Conservation (phyloP, 176 grass and related monocot species). For the Oryza officinalis region DNA sequence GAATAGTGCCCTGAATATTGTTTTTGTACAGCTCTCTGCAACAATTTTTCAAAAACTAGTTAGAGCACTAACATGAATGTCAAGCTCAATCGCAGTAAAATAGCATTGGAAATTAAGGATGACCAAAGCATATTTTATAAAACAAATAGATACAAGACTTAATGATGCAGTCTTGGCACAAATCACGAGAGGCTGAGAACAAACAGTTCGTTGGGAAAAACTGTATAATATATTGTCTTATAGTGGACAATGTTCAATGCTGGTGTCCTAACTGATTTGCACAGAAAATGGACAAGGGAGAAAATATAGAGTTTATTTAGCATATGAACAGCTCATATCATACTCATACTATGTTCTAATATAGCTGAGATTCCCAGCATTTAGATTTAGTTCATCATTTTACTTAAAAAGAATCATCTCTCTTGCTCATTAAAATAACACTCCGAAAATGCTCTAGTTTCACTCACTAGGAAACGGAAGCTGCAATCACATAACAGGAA, state of each 20-base stretch:
- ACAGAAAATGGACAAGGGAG: neutral
- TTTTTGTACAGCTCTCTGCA: slow-evolving; percentile 85
- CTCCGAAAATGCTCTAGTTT: neutral
- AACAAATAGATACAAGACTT: neutral
- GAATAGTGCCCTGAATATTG: slow-evolving; percentile 70
- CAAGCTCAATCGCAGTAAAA: neutral
- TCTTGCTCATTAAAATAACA: neutral
- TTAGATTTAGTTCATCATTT: neutral
- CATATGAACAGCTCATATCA: neutral
- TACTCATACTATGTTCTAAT: neutral
- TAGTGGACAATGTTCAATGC: neutral
- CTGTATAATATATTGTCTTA: neutral
- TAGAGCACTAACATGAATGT: slow-evolving; percentile 1
- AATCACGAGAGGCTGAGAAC: neutral
- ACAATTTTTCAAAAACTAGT: neutral
- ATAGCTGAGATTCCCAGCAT: neutral
- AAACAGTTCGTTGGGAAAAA: neutral
- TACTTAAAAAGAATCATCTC: neutral
- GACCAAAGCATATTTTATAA: neutral
- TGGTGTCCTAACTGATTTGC: neutral
- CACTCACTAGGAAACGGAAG: neutral
- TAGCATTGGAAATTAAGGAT: neutral
- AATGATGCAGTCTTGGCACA: neutral
- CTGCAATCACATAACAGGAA: neutral
- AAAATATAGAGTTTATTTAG: neutral